These are phyloP conservation scores for Medicago ruthenica DNA, from an alignment of 306 rosid genomes.

Conservation along the genomic window DNA sequence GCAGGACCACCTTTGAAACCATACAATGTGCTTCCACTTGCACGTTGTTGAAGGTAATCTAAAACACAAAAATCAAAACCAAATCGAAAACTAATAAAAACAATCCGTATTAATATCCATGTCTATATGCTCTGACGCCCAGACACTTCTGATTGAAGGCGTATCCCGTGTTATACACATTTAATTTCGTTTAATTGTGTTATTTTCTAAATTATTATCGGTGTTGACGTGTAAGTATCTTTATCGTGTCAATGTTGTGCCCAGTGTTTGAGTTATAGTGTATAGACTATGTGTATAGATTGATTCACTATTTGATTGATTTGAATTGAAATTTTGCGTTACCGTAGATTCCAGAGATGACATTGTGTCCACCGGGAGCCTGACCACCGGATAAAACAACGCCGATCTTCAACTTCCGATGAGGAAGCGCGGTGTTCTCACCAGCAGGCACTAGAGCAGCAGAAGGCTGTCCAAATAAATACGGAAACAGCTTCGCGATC, in stretches of 20 bases:
- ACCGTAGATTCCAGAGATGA: conserved; percentile 93
- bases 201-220: too few species aligned
- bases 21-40: conserved; percentile 79
- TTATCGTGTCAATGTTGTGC: too few species aligned
- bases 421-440: conserved; percentile 30
- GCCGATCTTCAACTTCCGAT: conserved; percentile 80
- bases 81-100: background rate
- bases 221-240: too few species aligned
- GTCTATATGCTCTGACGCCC: background rate
- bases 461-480: conserved; percentile 93
- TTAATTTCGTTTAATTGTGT: too few species aligned
- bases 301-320: background rate
- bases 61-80: conserved; percentile 2
- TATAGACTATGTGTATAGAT: background rate
- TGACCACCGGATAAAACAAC: conserved; percentile 98
- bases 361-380: conserved; percentile 99
- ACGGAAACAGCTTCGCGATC: conserved; percentile 91
- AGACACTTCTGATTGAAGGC: too few species aligned
- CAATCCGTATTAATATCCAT: background rate
- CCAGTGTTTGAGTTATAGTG: too few species aligned
- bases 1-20: conserved; percentile 99
- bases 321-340: background rate
- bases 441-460: conserved; percentile 60
- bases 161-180: too few species aligned
- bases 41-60: conserved; percentile 93